Evolutionary conservation across 2,329 filamentous ascomycete species (phyloP), one percentile per base, ranked within the genome.

Genomic region (Orbilia oligospora): DNA sequence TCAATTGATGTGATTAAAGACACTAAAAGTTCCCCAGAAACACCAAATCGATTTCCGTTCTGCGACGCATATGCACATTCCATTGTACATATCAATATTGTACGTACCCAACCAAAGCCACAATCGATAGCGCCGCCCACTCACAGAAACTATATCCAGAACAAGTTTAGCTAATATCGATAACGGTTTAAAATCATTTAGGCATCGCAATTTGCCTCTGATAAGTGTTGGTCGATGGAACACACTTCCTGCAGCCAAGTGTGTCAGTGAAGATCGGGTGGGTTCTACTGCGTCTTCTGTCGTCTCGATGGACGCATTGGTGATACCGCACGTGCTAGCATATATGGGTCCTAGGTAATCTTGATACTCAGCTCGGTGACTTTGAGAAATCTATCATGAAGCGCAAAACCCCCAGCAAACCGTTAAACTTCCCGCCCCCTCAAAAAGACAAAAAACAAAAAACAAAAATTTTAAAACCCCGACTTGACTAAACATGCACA

Each of bases 371-470:
- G n/a, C 22, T 55, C 51, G 22, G 22, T 2, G 2, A 27, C 9
- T 51, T 51, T 24, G 6, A 55, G n/a, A 12, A 18, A 16, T 12
- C 6, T 14, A 30, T 33, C 22, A 2, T 30, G 49, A 30, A 18
- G 3, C n/a, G 12, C 14, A 44, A 44, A n/a, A 44, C 22, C 22
- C 46, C 46, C 18, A 49, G 3, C 5, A 10, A 51, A 14, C n/a
- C 12, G 5, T 44, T 61, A 61, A 61, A 61, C 56, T 61, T 61
- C 36, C 56, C 56, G 36, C 20, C 20, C 27, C 53, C 10, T 6
- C 3, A 30, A 30, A 30, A 30, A 30, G 27, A 30, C 3, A 30
- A 6, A 30, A 30, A 61, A 44, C 14, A 46, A 46, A 46, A 46
- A 1, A 46, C n/a, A n/a, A n/a, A n/a, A n/a, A n/a, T n/a, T n/a